Conservation (phyloP, 2,329 filamentous ascomycete genomes). For the Arthrobotrys iridis region DNA sequence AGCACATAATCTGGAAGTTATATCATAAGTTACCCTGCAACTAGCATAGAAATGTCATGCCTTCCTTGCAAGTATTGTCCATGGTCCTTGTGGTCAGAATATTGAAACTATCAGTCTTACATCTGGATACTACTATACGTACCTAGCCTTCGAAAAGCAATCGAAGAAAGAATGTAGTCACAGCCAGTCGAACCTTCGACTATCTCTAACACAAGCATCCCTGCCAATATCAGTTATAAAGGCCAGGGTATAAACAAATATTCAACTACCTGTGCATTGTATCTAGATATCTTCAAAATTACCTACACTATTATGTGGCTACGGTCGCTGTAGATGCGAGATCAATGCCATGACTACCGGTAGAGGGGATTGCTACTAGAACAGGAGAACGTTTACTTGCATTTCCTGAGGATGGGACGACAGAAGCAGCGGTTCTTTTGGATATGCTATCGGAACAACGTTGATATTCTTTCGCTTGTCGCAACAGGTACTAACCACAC, state of each 20-base stretch:
- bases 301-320: constrained; percentile 14
- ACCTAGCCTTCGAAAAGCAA: constrained; percentile 21
- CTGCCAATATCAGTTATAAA: neutral
- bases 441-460: constrained; percentile 24
- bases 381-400: constrained; percentile 32
- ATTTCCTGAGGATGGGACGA: constrained; percentile 9
- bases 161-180: constrained; percentile 31
- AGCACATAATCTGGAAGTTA: too few relatives aligned
- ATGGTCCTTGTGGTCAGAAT: constrained; percentile 19
- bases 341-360: neutral
- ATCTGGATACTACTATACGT: constrained; percentile 35
- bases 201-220: neutral
- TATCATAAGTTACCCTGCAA: too few relatives aligned
- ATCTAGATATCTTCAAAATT: constrained; percentile 28
- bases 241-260: constrained; percentile 52
- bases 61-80: neutral
- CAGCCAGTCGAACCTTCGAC: constrained; percentile 37
- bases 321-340: neutral
- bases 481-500: neutral
- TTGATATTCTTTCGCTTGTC: constrained; percentile 34
- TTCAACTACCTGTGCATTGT: constrained; percentile 13
- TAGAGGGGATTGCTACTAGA: constrained; percentile 15
- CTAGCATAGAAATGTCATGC: neutral
- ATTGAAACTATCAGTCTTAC: constrained; percentile 10
- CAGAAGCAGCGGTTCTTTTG: neutral